Percentiles rank a stretch among this genome's conserved stretches.
phyloP scores from a whole-genome alignment of 768 basidiomycete species.

The Pleurotus platypus region DNA sequence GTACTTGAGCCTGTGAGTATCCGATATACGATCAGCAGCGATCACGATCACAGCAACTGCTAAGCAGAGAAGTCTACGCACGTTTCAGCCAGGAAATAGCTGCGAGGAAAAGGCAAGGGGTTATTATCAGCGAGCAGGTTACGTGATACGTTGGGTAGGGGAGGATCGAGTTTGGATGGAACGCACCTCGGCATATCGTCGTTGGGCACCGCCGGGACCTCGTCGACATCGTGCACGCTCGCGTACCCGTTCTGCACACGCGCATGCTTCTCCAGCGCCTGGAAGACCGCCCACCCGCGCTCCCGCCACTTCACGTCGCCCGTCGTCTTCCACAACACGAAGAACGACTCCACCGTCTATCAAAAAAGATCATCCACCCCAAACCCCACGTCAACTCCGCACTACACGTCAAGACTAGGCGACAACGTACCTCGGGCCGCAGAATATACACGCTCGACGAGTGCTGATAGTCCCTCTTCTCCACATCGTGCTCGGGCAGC shows the following conservation, averaged over 20 bases:
- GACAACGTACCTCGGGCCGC: constrained; percentile 61
- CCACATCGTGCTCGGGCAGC: constrained; percentile 27
- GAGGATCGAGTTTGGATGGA: too few species aligned
- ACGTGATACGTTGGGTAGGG: too few species aligned
- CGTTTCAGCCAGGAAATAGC: constrained; percentile 49
- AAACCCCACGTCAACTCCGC: background rate
- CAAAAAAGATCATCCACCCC: background rate
- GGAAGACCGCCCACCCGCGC: constrained; percentile 68
- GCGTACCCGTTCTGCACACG: constrained; percentile 62
- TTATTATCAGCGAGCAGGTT: background rate
- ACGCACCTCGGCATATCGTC: constrained; percentile 72
- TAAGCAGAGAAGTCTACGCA: constrained; percentile 20
- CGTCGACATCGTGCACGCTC: constrained; percentile 46
- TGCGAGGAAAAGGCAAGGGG: constrained; percentile 15
- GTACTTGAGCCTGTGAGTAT: constrained; percentile 48
- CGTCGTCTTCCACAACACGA: constrained; percentile 70
- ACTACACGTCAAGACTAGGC: background rate
- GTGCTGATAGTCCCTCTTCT: constrained; percentile 51
- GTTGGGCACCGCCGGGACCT: constrained; percentile 27
- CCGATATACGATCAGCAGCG: constrained; percentile 29
- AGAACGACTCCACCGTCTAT: constrained; percentile 73
- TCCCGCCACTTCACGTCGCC: constrained; percentile 67
- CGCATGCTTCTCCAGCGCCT: constrained; percentile 59
- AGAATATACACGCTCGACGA: constrained; percentile 48
- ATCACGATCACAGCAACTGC: constrained; percentile 26